Conservation (phyloP, 352 stramenopile species). For the Phytophthora ohioensis region DNA sequence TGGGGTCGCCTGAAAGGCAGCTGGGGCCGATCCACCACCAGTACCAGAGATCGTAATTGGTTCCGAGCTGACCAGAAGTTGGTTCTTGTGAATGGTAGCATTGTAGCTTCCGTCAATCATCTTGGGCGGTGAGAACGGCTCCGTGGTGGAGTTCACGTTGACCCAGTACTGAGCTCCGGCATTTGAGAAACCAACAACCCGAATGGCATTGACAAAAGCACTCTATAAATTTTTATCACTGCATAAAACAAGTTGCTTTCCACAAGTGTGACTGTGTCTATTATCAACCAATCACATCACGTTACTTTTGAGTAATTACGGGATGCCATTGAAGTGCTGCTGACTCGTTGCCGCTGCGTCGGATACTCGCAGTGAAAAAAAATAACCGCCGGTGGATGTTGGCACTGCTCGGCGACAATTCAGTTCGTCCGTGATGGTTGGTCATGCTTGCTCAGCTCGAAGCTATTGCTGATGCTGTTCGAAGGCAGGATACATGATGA, state of each 20-base stretch:
- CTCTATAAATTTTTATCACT: too few species aligned
- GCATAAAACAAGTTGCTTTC: too few species aligned
- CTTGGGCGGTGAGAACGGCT: constrained; percentile 46
- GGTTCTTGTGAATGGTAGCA: constrained; percentile 63
- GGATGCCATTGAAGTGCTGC: constrained; percentile 1
- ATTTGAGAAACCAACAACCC: constrained; percentile 54
- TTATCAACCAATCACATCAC: too few species aligned
- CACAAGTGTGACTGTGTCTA: too few species aligned
- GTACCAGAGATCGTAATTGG: constrained; percentile 30
- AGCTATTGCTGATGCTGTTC: too few species aligned
- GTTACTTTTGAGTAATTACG: background rate
- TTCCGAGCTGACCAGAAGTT: constrained; percentile 52
- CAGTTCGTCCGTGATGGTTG: too few species aligned
- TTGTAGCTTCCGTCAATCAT: constrained; percentile 65
- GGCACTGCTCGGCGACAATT: background rate
- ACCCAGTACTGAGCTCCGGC: constrained; percentile 61
- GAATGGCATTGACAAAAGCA: too few species aligned
- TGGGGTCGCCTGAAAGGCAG: background rate
- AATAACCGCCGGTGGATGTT: constrained; percentile 5
- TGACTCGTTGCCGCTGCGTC: constrained; percentile 1
- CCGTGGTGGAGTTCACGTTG: constrained; percentile 22
- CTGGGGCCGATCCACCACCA: constrained; percentile 3
- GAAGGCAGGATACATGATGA: too few species aligned
- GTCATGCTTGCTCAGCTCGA: too few species aligned
- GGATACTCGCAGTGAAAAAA: background rate